Evolutionary conservation across 345 rosid genomes (phyloP).

Genomic region (Populus pruinosa): DNA sequence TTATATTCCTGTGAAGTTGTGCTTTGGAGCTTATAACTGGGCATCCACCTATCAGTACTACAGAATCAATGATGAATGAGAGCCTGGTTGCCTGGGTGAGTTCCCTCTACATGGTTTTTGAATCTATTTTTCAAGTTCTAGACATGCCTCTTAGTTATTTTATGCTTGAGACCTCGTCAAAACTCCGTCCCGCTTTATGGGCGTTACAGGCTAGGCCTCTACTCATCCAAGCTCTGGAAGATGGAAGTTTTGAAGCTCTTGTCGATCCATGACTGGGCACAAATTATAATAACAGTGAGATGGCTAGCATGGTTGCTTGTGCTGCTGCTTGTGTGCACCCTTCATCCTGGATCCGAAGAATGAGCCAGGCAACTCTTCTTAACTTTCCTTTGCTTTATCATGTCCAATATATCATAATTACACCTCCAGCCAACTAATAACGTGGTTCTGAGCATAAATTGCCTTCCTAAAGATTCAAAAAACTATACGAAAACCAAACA

Average conservation of each 20-base stretch:
- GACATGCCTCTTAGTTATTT: not conserved
- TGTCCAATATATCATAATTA: not conserved
- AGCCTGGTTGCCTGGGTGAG: constrained; percentile 20
- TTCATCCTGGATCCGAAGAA: constrained; percentile 17
- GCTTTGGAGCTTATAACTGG: constrained; percentile 27
- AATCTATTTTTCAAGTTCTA: not conserved
- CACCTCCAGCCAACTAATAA: not conserved
- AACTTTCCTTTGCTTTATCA: not conserved
- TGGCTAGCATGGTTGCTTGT: constrained; percentile 20
- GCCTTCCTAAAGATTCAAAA: not conserved
- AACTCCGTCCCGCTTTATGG: not conserved
- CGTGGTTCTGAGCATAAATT: not conserved
- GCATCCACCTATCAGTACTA: constrained; percentile 7
- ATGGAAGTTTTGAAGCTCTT: constrained; percentile 28
- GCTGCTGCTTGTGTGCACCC: constrained; percentile 27
- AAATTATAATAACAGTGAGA: constrained; percentile 6
- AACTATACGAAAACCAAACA: not conserved
- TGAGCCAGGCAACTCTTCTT: constrained; percentile 17
- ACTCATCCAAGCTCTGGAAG: constrained; percentile 33
- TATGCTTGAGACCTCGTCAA: not conserved
- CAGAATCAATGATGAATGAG: not conserved
- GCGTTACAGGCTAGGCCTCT: constrained; percentile 16
- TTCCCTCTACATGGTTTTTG: not conserved
- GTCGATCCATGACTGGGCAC: constrained; percentile 11
- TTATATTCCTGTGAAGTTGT: constrained; percentile 12